Base-by-base conservation (phyloP, 2,329 filamentous ascomycete species). In the Parascedosporium putredinis region DNA sequence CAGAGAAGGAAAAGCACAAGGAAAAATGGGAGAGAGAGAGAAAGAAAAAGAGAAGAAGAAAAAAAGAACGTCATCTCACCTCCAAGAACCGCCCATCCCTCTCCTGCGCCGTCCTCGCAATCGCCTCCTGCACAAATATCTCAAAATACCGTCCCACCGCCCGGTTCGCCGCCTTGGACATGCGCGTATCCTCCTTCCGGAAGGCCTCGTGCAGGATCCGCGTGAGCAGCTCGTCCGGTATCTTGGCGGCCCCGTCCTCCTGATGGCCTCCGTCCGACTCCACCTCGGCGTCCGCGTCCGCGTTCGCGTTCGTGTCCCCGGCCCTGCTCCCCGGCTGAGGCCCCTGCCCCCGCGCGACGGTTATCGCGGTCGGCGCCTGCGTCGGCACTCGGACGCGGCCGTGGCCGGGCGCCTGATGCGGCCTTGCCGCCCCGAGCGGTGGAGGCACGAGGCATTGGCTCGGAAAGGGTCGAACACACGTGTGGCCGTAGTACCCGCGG, bases 71-170 rank as follows among this genome's bases (percentile, higher is more conserved):
- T 7, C 6, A 53, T 64, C 77, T 65, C 56, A 88, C 84, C 78
- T 93, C 87, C 31, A 91, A 63, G 60, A 90, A 89, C 3, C 78
- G 81, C 52, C 79, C 73, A 27, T 72, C 71, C 61, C 84, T 83
- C 70, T 88, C 85, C 52, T 81, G 80, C 8, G 82, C 79, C 34
- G 87, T 83, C 60, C 91, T 70, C 14, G 88, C 88, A 62, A 97
- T 81, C 1, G 88, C 88, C 69, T 97, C 91, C 54, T 86, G 76
- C 49, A 95, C 85, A 67, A 96, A 97, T 0, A 91, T 79, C 65
- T 96, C 88, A 65, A 96, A 76, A 63, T 97, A 97, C 67, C 84
- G 88, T 12, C 81, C 84, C 52, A 90, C 77, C 1, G 89, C 78
- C 5, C 71, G 75, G 62, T 90, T 87, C 3, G 88, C 88, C 59